phyloP scores from a whole-genome alignment of 305 asterid genomes.

The Caryopteris hybrid region DNA sequence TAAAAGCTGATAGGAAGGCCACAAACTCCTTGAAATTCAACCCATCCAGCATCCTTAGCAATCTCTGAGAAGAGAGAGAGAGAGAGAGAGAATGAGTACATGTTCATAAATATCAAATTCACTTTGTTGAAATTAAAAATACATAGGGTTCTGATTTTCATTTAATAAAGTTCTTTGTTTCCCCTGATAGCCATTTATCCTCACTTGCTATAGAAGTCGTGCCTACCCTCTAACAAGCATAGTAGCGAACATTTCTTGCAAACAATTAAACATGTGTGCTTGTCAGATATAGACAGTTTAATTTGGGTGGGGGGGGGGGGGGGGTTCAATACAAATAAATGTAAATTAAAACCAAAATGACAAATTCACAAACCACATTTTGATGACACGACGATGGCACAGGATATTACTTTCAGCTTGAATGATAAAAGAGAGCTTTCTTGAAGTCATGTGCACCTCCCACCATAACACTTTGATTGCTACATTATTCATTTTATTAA shows the following conservation, averaged over 20 bases:
- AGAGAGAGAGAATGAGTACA: not conserved
- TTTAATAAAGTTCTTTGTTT: not conserved
- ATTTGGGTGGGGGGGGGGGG: no score
- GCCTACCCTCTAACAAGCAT: not conserved
- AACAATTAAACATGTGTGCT: not conserved
- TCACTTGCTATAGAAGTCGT: not conserved
- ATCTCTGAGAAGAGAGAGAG: slow-evolving; percentile 38
- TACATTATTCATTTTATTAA: not conserved
- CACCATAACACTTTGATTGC: not conserved
- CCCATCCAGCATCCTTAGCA: slow-evolving; percentile 71
- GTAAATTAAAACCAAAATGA: not conserved
- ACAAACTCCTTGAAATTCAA: slow-evolving; percentile 84
- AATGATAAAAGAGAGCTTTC: not conserved
- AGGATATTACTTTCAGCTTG: not conserved
- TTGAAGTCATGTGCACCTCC: not conserved
- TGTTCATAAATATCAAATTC: not conserved
- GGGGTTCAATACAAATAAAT: not conserved
- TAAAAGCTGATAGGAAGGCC: slow-evolving; percentile 73
- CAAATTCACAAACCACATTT: not conserved
- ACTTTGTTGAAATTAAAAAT: not conserved
- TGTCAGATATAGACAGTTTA: no score
- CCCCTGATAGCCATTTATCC: not conserved
- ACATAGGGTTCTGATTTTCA: not conserved
- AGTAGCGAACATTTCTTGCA: not conserved
- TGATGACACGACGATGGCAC: not conserved